Evolutionary conservation across 2,329 filamentous ascomycete species (phyloP), one percentile per base, ranked within the genome.

Genomic region (Fusarium nygamai): DNA sequence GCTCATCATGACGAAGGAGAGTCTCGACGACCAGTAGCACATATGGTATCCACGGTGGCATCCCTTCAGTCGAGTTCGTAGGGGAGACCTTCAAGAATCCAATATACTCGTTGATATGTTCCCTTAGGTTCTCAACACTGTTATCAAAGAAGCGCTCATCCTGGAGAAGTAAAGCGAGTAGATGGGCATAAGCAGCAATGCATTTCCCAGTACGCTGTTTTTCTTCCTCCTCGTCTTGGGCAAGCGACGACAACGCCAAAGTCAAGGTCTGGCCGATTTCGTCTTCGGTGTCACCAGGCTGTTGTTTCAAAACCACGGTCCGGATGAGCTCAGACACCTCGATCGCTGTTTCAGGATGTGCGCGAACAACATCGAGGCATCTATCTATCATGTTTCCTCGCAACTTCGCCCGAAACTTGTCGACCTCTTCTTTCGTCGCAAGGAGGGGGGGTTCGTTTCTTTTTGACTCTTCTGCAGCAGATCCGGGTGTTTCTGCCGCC

Each of bases 41-140:
- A 78, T 96, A 95, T 19, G 94, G 93, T 73, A 98, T 92, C 95
- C 96, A 99, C 4, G 94, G 93, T 9, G 95, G 93, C n/a, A 94
- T 86, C 67, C 96, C 93, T 56, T 97, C 94, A 1, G 88, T 85
- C 8, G 92, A 87, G 64, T 92, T 89, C 33, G 91, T 89, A 1
- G 90, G 85, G 10, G 90, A 86, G 8, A 95, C 85, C 77, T 93
- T 92, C 76, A 99, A 89, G 81, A 98, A 98, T 6, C 86, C 88
- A 34, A 98, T 87, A 71, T 98, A 90, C 43, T 91, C 91, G 16
- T 87, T 86, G 46, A 98, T 92, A 78, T 92, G 94, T 24, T 94
- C 91, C 79, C 92, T 93, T 31, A 99, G 84, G 43, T 92, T 91
- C 34, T 92, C 89, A 24, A 95, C 83, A 24, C 94, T 94, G 58